Conservation (phyloP, 768 basidiomycete genomes). For the Boletus patriciae region DNA sequence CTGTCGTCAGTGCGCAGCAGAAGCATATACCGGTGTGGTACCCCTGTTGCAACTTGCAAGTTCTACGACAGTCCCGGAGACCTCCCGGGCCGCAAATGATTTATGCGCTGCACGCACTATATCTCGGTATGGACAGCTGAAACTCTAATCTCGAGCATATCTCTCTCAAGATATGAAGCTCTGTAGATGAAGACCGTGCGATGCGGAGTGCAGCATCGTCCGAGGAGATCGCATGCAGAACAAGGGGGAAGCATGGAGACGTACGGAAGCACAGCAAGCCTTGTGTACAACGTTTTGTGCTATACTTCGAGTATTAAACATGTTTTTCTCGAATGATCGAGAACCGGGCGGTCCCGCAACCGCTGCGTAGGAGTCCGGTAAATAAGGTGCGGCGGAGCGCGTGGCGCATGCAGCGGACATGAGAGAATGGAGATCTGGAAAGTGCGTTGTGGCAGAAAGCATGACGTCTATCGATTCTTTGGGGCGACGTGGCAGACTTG, state of each 20-base stretch:
- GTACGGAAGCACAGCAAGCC: slow-evolving; percentile 19
- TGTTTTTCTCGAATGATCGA: slow-evolving; percentile 8
- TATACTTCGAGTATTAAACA: slow-evolving; percentile 1
- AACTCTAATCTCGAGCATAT: slow-evolving; percentile 22
- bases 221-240: slow-evolving; percentile 25
- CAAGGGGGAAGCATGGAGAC: background rate
- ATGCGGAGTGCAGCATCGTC: slow-evolving; percentile 6
- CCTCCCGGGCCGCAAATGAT: background rate
- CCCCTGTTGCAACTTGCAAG: too few species aligned
- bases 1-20: slow-evolving; percentile 2
- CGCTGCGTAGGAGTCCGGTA: slow-evolving; percentile 9
- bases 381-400: slow-evolving; percentile 16
- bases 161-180: slow-evolving; percentile 12
- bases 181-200: slow-evolving; percentile 3
- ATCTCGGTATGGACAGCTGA: slow-evolving; percentile 1
- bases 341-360: slow-evolving; percentile 23
- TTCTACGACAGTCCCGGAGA: background rate
- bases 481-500: background rate
- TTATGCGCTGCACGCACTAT: slow-evolving; percentile 15
- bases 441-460: background rate
- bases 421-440: background rate
- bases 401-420: slow-evolving; percentile 13
- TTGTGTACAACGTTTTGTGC: background rate
- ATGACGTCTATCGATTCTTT: too few species aligned
- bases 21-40: slow-evolving; percentile 3